A percentile compares a stretch with the other conserved stretches of the same genome.
These are phyloP conservation scores for Plenodomus lindquistii DNA, from an alignment of 2,329 filamentous ascomycete species.

Conservation along the genomic window DNA sequence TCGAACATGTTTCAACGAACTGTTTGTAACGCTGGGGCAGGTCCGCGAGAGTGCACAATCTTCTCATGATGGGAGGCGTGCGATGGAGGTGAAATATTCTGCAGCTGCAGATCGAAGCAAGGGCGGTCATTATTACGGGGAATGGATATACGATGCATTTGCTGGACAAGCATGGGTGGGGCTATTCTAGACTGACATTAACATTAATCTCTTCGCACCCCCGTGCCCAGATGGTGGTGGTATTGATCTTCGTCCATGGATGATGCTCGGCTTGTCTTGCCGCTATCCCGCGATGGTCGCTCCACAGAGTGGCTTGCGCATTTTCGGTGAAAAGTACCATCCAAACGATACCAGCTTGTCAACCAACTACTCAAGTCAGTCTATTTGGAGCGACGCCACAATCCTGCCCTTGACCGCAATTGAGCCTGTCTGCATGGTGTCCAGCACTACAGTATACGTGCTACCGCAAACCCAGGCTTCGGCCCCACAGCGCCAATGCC, in stretches of 20 bases:
- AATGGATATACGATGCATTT: neutral
- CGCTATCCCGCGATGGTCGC: conserved; percentile 1
- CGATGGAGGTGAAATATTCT: neutral
- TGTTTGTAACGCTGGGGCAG: too few species aligned
- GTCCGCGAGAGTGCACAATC: neutral
- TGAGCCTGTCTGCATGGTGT: neutral
- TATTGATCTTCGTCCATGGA: neutral
- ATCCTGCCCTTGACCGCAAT: neutral
- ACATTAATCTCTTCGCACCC: neutral
- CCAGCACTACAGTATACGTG: conserved; percentile 15
- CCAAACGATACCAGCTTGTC: neutral
- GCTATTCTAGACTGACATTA: neutral
- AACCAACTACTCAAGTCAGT: neutral
- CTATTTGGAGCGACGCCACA: neutral
- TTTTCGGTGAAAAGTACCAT: neutral
- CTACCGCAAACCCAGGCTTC: conserved; percentile 27
- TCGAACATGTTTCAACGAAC: too few species aligned
- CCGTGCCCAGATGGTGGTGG: neutral
- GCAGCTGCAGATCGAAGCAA: neutral
- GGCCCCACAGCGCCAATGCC: conserved; percentile 35
- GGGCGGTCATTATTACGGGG: neutral
- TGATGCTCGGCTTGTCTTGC: neutral
- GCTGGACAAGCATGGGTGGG: neutral
- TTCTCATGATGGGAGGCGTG: neutral
- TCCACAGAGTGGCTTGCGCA: too few species aligned